Percentiles rank a stretch among this genome's conserved stretches.
Conservation (phyloP, 106 monocot species). For the Allium sativum region DNA sequence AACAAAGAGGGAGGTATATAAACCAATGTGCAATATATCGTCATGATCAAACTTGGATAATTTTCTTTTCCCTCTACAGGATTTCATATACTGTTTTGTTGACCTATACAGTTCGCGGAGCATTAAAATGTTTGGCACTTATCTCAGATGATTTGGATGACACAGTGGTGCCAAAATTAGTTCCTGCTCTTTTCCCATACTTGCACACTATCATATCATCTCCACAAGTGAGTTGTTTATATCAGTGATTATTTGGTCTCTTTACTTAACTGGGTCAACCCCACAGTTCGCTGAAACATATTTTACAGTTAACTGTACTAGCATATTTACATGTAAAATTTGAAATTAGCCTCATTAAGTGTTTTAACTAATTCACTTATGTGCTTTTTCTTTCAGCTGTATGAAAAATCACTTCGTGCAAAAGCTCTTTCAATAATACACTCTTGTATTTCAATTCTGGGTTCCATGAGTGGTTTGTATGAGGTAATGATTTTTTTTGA, state of each 20-base stretch:
- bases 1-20: constrained; percentile 81
- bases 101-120: constrained; percentile 60
- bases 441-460: constrained; percentile 73
- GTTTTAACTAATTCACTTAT: background rate
- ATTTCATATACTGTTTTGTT: constrained; percentile 3
- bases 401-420: constrained; percentile 65
- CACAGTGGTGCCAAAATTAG: constrained; percentile 59
- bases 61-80: background rate
- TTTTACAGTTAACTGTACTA: too few species aligned
- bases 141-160: constrained; percentile 90
- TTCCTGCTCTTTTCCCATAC: constrained; percentile 66
- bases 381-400: constrained; percentile 30
- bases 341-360: background rate
- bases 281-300: too few species aligned
- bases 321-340: too few species aligned
- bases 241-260: background rate
- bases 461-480: constrained; percentile 83
- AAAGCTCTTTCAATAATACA: constrained; percentile 91
- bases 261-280: constrained; percentile 2
- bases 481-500: constrained; percentile 25
- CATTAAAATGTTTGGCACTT: constrained; percentile 74
- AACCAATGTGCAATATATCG: background rate
- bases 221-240: constrained; percentile 53
- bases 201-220: constrained; percentile 68
- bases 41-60: background rate